Base-by-base conservation (phyloP, 1,284 basidiomycete genomes). In the Puccinia horiana region DNA sequence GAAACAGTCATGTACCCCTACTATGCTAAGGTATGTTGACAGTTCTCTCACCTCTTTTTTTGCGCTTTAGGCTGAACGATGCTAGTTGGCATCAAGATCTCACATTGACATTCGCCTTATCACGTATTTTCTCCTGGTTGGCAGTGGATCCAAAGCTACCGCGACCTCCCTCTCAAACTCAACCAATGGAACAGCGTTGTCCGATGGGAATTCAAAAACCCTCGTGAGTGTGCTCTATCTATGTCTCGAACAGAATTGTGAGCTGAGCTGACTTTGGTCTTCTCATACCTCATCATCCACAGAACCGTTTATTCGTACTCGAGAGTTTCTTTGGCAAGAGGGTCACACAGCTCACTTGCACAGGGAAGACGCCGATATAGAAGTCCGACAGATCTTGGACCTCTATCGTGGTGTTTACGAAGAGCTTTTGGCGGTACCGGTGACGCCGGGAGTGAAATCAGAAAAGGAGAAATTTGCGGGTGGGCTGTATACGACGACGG, bases 171-270 rank as follows among this genome's bases (percentile, higher is more conserved):
- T 8, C 89, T 99, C 85, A 97, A 96, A 88, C 90, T 99, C 82
- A 99, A 99, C 89, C 94, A 98, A 88, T 99, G 96, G 96, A 98
- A 98, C 89, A 95, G 92, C 85, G 96, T 99, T 85, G 96, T 99
- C 40, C 92, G 96, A 84, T 99, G 96, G 96, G 96, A 99, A 88
- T 99, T 99, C 90, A 99, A 99, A 89, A 97, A 96, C 88, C 97
- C 96, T 79, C 95, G 92, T 93, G n/a, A 84, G 88, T 86, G 29
- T 8, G 8, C 8, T 47, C 44, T 47, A 47, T 16, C 44, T 16
- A 5, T 54, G 5, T 29, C 12, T 18, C 14, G 20, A 35, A 47
- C 23, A 77, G 0, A 77, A 9, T 44, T 16, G 42, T 12, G 23
- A 85, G 88, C 86, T 63, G 26, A 14, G 74, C n/a, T 72, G 9